Conservation (phyloP, 192 early-diverging fungal genomes). For the Podila minutissima region DNA sequence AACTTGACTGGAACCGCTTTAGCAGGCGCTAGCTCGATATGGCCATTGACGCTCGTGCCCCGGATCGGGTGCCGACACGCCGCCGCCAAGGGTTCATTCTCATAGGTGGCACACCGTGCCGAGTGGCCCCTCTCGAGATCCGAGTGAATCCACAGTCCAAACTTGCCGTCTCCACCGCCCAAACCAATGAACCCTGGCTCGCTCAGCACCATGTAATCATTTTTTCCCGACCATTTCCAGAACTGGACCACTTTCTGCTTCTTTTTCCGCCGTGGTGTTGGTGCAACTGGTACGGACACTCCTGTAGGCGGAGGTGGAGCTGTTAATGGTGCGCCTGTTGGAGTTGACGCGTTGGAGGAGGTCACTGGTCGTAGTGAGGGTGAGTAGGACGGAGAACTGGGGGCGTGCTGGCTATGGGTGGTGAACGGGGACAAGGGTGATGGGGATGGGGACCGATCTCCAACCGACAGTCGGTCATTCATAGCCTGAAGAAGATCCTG, state of each 20-base stretch:
- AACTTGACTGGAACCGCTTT: neutral
- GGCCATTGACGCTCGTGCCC: neutral
- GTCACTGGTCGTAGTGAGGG: neutral
- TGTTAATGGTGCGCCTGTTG: neutral
- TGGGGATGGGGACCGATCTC: neutral
- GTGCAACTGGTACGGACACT: neutral
- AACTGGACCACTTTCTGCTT: slow-evolving; percentile 51
- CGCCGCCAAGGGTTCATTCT: slow-evolving; percentile 72
- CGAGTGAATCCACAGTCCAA: slow-evolving; percentile 80
- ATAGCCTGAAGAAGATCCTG: slow-evolving; percentile 31
- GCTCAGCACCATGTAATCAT: slow-evolving; percentile 82
- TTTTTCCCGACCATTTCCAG: slow-evolving; percentile 79
- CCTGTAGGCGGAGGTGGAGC: neutral
- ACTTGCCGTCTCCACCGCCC: slow-evolving; percentile 80
- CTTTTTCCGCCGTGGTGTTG: slow-evolving; percentile 17
- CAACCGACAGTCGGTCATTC: slow-evolving; percentile 14
- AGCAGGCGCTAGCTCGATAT: neutral
- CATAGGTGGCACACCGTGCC: slow-evolving; percentile 75
- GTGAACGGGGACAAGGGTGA: neutral
- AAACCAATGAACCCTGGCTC: slow-evolving; percentile 80
- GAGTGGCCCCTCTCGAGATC: slow-evolving; percentile 77
- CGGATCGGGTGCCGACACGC: slow-evolving; percentile 30
- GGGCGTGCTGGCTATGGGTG: neutral
- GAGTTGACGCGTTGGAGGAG: slow-evolving; percentile 2
- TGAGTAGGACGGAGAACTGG: neutral